Evolutionary conservation across 768 basidiomycete species (phyloP), one percentile per base, ranked within the genome.

Genomic region (Kwoniella dendrophila): DNA sequence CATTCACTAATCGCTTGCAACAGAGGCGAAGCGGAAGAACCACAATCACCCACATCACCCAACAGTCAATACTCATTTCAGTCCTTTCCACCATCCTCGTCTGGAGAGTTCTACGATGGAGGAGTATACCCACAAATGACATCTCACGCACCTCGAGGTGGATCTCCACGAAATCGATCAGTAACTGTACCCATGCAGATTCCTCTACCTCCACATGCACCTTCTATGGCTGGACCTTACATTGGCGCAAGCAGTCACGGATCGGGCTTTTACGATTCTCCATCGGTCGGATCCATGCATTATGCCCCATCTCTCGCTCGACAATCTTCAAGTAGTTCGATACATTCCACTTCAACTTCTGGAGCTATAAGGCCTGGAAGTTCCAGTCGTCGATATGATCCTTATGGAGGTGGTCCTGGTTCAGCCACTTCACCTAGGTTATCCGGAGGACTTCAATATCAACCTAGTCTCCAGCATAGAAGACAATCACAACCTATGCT

Each of bases 101-200:
- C 56, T n/a, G 50, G 38, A 44, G 62, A 55, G 4, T 58, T 47
- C 44, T 61, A 64, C 47, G 49, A 68, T 30, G 24, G 26, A 22
- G 45, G 27, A 16, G 36, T 41, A 36, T 53, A 54, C 30, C 27
- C 56, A 4, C 61, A 57, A 12, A 51, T 61, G 49, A 63, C 51
- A 3, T 56, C 52, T 5, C 65, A 58, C 26, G 52, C 54, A 1
- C 53, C 56, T 41, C 41, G 56, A 29, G 33, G 30, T 8, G 41
- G 49, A 20, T 56, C 52, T 4, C 54, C 62, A 16, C 41, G 60
- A 38, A 63, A 53, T 27, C 66, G 66, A 32, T 63, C 62, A 12
- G 59, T 68, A 30, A 64, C 62, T 1, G 62, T 55, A 1, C 67
- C 67, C 20, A 68, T 68, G 62, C 53, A 58, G 7, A 63, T 68